phyloP scores from a whole-genome alignment of 306 rosid genomes.

The Mimosa pudica region DNA sequence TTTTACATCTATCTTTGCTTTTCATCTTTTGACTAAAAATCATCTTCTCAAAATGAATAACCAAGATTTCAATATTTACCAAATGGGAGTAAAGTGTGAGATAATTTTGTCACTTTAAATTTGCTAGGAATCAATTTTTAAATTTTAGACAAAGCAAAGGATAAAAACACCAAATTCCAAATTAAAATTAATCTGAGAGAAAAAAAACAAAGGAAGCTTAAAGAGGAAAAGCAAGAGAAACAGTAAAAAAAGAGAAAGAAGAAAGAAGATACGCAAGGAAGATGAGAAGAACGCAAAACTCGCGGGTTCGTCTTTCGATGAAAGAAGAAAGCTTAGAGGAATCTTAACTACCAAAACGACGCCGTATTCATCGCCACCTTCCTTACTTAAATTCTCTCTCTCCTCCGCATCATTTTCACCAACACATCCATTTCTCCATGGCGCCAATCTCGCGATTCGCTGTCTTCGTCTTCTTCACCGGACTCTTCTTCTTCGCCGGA shows the following conservation, averaged over 20 bases:
- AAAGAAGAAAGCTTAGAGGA: background rate
- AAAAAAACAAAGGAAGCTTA: background rate
- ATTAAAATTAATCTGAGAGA: background rate
- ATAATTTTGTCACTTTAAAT: background rate
- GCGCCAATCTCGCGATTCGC: slow-evolving; percentile 31
- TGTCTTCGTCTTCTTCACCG: slow-evolving; percentile 7
- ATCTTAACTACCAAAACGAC: background rate
- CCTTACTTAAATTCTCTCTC: background rate
- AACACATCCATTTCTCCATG: slow-evolving; percentile 30
- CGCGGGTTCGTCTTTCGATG: background rate
- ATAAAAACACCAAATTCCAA: background rate
- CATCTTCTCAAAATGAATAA: background rate
- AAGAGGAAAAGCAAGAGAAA: background rate
- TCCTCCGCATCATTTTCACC: background rate
- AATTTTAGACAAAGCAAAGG: background rate
- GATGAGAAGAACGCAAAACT: background rate
- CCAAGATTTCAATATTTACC: background rate
- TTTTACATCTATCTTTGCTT: background rate
- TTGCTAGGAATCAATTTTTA: background rate
- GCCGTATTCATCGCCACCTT: slow-evolving; percentile 4
- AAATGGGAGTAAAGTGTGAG: background rate
- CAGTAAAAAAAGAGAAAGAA: no score
- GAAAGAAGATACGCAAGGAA: background rate
- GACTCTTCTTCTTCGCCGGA: slow-evolving; percentile 33
- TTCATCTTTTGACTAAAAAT: background rate